Conservation (phyloP, 257 asterid species). For the Jacaranda mimosifolia region DNA sequence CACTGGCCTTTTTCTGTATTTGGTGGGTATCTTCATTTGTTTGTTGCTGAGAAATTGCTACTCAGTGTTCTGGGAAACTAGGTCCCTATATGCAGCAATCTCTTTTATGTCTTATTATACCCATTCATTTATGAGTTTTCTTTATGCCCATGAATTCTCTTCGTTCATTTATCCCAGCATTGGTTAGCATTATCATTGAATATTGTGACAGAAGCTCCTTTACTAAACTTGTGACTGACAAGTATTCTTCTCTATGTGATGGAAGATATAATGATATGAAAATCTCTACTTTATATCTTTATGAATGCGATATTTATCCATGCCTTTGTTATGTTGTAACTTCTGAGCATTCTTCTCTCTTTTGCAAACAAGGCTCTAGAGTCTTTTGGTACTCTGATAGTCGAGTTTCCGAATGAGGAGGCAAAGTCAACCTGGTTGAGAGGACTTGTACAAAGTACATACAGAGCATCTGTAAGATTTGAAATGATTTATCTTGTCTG, state of each 20-base stretch:
- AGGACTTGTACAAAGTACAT: slow-evolving; percentile 85
- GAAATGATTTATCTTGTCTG: slow-evolving; percentile 31
- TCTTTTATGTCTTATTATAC: slow-evolving; percentile 7
- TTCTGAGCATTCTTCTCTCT: slow-evolving; percentile 32
- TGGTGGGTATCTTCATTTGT: slow-evolving; percentile 26
- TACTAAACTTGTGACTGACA: slow-evolving; percentile 2
- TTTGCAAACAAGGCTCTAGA: slow-evolving; percentile 78
- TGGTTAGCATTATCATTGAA: neutral
- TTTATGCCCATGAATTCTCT: neutral
- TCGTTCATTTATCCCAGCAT: neutral
- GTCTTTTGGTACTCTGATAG: slow-evolving; percentile 84
- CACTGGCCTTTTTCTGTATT: slow-evolving; percentile 6
- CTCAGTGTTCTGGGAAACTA: slow-evolving; percentile 1
- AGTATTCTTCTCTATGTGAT: neutral
- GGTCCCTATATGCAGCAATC: neutral
- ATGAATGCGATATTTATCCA: slow-evolving; percentile 28
- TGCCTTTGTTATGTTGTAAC: slow-evolving; percentile 20
- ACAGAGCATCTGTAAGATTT: slow-evolving; percentile 95
- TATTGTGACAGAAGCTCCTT: slow-evolving; percentile 14
- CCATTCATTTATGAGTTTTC: neutral
- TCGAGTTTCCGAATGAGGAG: slow-evolving; percentile 81
- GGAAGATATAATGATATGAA: slow-evolving; percentile 12
- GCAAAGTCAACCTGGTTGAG: slow-evolving; percentile 85
- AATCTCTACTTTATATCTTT: slow-evolving; percentile 23
- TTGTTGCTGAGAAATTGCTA: slow-evolving; percentile 27